Evolutionary conservation across 176 grass and related monocot genomes (phyloP).

Genomic region (Triticum urartu): DNA sequence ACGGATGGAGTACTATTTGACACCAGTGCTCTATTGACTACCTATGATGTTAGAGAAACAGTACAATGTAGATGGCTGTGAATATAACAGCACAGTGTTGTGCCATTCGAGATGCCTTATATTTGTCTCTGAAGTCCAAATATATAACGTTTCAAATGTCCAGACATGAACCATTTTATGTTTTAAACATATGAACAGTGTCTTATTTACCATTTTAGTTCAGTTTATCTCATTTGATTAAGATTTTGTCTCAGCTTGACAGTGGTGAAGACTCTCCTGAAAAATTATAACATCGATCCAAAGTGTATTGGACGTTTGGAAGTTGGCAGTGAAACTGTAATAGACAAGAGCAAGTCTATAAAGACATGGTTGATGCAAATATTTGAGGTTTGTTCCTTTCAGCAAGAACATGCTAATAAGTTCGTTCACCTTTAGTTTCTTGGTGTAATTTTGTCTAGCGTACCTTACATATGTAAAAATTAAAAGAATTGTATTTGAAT

Average conservation of each 20-base stretch:
- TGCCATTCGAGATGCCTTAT: background rate
- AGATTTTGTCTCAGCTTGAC: slow-evolving; percentile 62
- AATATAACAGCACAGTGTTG: background rate
- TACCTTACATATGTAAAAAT: too few species aligned
- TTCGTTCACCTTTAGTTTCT: background rate
- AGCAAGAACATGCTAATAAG: background rate
- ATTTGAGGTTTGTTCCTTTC: slow-evolving; percentile 72
- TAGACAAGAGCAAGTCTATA: slow-evolving; percentile 99
- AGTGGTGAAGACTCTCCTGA: slow-evolving; percentile 76
- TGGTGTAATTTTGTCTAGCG: background rate
- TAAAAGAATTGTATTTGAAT: too few species aligned
- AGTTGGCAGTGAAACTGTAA: slow-evolving; percentile 97
- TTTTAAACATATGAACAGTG: background rate
- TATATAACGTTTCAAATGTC: background rate
- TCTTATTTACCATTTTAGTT: background rate
- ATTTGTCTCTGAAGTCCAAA: background rate
- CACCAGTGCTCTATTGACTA: background rate
- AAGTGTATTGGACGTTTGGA: slow-evolving; percentile 83
- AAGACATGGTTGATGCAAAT: slow-evolving; percentile 99
- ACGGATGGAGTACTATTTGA: background rate
- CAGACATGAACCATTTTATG: background rate
- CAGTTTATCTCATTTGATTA: background rate
- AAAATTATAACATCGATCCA: slow-evolving; percentile 83
- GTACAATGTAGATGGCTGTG: background rate
- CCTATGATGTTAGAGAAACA: background rate